Percentiles rank a stretch among this genome's conserved stretches.
These are phyloP conservation scores for Incumbomyces delicatus DNA, from an alignment of 2,329 filamentous ascomycete species.

Conservation along the genomic window DNA sequence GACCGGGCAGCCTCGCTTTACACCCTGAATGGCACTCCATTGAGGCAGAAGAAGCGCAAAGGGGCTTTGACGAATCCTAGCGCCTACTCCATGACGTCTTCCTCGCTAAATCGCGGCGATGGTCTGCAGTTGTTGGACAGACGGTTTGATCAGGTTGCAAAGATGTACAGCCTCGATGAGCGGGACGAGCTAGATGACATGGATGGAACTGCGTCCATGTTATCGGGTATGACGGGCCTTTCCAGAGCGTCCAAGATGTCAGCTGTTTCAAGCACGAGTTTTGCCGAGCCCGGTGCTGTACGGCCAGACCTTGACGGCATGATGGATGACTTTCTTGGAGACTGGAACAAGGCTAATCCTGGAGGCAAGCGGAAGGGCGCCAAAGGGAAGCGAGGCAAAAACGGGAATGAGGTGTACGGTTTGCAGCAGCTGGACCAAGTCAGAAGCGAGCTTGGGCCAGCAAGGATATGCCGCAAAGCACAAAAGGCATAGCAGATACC, in stretches of 20 bases:
- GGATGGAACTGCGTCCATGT: slow-evolving; percentile 42
- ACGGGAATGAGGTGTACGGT: slow-evolving; percentile 69
- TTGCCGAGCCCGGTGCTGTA: slow-evolving; percentile 43
- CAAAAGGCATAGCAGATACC: slow-evolving; percentile 13
- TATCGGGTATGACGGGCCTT: slow-evolving; percentile 29
- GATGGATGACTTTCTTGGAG: slow-evolving; percentile 84
- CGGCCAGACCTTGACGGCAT: slow-evolving; percentile 77
- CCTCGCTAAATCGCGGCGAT: slow-evolving; percentile 76
- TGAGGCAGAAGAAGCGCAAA: slow-evolving; percentile 83
- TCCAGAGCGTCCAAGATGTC: slow-evolving; percentile 54
- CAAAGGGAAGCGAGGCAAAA: slow-evolving; percentile 57
- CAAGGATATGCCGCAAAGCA: slow-evolving; percentile 45
- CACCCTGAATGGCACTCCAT: slow-evolving; percentile 54
- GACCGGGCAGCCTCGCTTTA: slow-evolving; percentile 34
- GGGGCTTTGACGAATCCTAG: slow-evolving; percentile 82
- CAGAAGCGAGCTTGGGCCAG: slow-evolving; percentile 66
- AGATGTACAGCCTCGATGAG: slow-evolving; percentile 60
- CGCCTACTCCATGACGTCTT: slow-evolving; percentile 84
- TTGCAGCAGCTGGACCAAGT: slow-evolving; percentile 88
- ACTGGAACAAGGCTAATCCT: slow-evolving; percentile 36
- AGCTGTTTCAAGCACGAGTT: slow-evolving; percentile 48
- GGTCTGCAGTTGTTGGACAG: slow-evolving; percentile 76
- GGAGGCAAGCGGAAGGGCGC: slow-evolving; percentile 34
- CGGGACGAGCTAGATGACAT: slow-evolving; percentile 43
- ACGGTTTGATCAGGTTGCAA: slow-evolving; percentile 83